A percentile compares a stretch with the other conserved stretches of the same genome.
Conservation (phyloP, 148 eudicot species). For the Beta vulgaris region DNA sequence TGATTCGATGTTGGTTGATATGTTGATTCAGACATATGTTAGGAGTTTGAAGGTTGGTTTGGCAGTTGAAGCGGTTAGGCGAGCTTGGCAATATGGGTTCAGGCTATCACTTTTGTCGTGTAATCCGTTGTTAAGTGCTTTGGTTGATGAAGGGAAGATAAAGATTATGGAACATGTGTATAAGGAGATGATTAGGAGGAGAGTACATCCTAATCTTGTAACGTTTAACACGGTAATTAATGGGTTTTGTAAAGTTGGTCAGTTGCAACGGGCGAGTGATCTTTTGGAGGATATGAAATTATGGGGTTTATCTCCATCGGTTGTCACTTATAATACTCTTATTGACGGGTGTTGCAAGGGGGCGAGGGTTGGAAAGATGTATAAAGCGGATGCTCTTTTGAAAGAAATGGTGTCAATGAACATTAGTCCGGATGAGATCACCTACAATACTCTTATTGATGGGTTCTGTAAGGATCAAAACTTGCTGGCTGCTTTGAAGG, state of each 20-base stretch:
- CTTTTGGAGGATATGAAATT: constrained; percentile 68
- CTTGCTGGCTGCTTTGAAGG: constrained; percentile 44
- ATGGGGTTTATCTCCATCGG: constrained; percentile 50
- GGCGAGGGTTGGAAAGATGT: constrained; percentile 63
- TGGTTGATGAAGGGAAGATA: constrained; percentile 49
- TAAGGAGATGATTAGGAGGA: constrained; percentile 60
- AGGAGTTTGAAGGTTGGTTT: constrained; percentile 36
- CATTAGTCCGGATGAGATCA: constrained; percentile 50
- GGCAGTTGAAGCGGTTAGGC: constrained; percentile 55
- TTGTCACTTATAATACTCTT: constrained; percentile 64
- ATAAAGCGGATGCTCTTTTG: constrained; percentile 61
- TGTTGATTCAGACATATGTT: constrained; percentile 52
- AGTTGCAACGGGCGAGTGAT: constrained; percentile 59
- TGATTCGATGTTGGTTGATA: constrained; percentile 50
- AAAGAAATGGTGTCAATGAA: constrained; percentile 59
- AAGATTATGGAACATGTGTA: constrained; percentile 45
- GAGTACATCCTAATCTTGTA: constrained; percentile 45
- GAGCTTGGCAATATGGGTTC: constrained; percentile 70
- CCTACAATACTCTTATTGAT: constrained; percentile 57
- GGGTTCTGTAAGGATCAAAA: constrained; percentile 72
- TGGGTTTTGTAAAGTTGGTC: constrained; percentile 63
- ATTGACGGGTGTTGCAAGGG: constrained; percentile 61
- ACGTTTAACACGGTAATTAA: constrained; percentile 62
- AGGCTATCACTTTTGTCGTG: constrained; percentile 53
- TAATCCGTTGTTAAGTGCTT: constrained; percentile 49